Percentiles rank a stretch among this genome's conserved stretches.
These are phyloP conservation scores for Claviceps spartinae DNA, from an alignment of 2,329 filamentous ascomycete genomes.

Conservation along the genomic window DNA sequence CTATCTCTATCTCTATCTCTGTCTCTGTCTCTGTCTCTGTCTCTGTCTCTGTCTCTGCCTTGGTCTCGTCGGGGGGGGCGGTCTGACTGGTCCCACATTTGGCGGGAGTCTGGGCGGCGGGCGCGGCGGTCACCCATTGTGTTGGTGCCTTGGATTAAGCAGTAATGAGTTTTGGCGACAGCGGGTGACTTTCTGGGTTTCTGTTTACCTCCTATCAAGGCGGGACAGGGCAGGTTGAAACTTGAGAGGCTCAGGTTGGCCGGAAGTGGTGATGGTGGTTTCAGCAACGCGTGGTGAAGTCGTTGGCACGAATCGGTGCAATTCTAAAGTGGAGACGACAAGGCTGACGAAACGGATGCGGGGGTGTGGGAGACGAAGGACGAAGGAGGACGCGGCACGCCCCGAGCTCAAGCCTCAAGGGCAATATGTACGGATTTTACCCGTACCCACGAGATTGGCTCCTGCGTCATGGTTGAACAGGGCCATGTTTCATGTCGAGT, in stretches of 20 bases:
- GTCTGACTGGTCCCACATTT: constrained; percentile 47
- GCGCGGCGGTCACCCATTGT: constrained; percentile 22
- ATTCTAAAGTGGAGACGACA: neutral
- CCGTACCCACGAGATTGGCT: no score
- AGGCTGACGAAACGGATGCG: neutral
- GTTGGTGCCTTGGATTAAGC: neutral
- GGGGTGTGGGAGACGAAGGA: neutral
- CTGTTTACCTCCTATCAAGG: no score
- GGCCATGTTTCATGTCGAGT: neutral
- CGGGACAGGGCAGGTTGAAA: no score
- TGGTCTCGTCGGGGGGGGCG: constrained; percentile 16
- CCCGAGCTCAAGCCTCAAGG: neutral
- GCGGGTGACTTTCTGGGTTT: neutral
- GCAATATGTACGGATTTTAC: no score
- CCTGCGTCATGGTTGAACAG: neutral
- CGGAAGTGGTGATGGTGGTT: neutral
- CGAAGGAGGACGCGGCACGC: neutral
- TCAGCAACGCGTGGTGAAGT: neutral
- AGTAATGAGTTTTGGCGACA: neutral
- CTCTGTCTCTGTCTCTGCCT: no score
- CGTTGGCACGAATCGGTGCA: no score
- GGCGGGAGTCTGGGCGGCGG: constrained; percentile 36
- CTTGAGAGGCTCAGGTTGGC: neutral
- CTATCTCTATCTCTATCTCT: constrained; percentile 8
- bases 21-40: constrained; percentile 11